Evolutionary conservation across 2,329 filamentous ascomycete species (phyloP).

Genomic region (Ustulina deusta): DNA sequence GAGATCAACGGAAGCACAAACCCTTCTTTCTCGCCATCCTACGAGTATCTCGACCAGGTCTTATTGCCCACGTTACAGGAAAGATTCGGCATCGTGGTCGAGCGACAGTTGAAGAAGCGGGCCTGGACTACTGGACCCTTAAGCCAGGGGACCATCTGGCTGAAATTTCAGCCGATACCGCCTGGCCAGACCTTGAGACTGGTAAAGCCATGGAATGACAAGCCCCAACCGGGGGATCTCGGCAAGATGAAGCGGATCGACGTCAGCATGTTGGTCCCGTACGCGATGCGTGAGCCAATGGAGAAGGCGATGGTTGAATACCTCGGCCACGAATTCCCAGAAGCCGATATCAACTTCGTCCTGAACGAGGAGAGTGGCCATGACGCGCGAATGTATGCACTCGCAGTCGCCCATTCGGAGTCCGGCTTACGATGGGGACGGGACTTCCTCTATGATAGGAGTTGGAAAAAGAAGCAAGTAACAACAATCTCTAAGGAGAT

Average conservation of each 20-base stretch:
- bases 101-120: conserved; percentile 58
- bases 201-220: conserved; percentile 45
- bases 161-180: conserved; percentile 59
- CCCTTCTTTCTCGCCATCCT: conserved; percentile 67
- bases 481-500: conserved; percentile 55
- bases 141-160: conserved; percentile 57
- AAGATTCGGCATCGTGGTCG: conserved; percentile 62
- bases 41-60: conserved; percentile 72
- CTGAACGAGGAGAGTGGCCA: conserved; percentile 64
- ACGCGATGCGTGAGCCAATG: conserved; percentile 57
- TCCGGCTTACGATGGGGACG: conserved; percentile 61
- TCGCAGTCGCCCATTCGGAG: conserved; percentile 66
- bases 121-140: conserved; percentile 64
- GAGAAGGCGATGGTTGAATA: conserved; percentile 55
- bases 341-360: conserved; percentile 59
- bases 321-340: conserved; percentile 58
- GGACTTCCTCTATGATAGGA: conserved; percentile 58
- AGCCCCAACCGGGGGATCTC: conserved; percentile 43
- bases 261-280: conserved; percentile 64
- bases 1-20: conserved; percentile 71
- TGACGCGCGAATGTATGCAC: conserved; percentile 64
- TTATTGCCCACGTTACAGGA: conserved; percentile 66
- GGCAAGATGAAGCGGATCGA: conserved; percentile 59
- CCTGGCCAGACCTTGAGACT: conserved; percentile 55
- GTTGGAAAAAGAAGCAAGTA: conserved; percentile 56